Base-by-base conservation (phyloP, 2,329 filamentous ascomycete species). In the Rasamsonia emersonii region DNA sequence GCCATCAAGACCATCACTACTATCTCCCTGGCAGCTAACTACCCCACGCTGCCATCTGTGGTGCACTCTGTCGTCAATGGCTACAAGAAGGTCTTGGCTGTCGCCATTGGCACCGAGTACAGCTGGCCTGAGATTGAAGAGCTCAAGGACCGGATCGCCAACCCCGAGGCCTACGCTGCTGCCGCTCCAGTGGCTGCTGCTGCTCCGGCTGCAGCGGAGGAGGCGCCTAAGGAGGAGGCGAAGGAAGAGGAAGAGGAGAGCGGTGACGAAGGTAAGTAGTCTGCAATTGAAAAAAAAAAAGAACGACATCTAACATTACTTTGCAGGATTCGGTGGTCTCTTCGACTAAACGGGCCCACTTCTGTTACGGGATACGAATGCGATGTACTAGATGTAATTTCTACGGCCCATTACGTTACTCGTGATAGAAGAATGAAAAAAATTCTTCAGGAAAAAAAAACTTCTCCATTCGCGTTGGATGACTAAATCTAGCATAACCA, bases 91-190 rank as follows among this genome's bases (percentile, higher is more conserved):
- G 72, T 96, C 51, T 46, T 63, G 39, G 75, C 91, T 49, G 79
- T 95, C 55, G 93, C 91, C 56, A 65, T 98, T 56, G 76, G 79
- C 68, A 95, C 85, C 53, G 88, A 93, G 50, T 82, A 81, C 75
- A 81, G 78, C 68, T 98, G 91, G 89, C 79, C 88, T 55, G 86
- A 85, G 68, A 94, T 98, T 58, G 79, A 93, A 58, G 76, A 94
- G 70, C 82, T 98, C 72, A 98, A 98, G 83, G 91, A 98, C 73
- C 86, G 91, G 65, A 95, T 98, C 58, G 86, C 86, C 70, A 96
- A 98, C 79, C 93, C 93, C 51, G 91, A 98, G 35, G 86, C 86
- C 35, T 98, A 96, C 65, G 91, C 89, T 46, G 64, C 85, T 29
- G 72, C 88, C 47, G 86, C 82, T 47, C 86, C 62, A 45, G 81